Evolutionary conservation across 768 basidiomycete species (phyloP), one percentile per base, ranked within the genome.

Genomic region (Lactarius tabidus): DNA sequence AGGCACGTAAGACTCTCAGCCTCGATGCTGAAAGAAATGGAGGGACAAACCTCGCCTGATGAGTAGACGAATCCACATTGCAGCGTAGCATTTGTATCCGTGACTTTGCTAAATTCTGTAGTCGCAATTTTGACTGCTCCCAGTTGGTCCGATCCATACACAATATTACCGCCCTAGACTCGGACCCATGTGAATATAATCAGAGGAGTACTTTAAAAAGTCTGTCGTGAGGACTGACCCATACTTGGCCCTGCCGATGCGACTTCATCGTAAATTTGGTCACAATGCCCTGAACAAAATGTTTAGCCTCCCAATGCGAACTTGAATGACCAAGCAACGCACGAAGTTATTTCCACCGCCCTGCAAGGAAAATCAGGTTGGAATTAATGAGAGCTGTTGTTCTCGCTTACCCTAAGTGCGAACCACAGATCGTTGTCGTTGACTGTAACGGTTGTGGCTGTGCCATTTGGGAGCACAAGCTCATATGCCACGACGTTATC

Each of bases 391-490:
- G 43, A 23, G 9, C 2, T 15, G 33, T 28, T 45, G 15, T 9
- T n/a, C 31, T 2, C 4, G 3, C 28, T 23, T 63, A 77, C 79
- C 67, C 73, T 78, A 20, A 81, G 67, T 18, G 69, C 77, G 53
- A 76, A 80, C 67, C 77, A 80, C 2, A 81, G 57, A 58, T 80
- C 78, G 73, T 69, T 0, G 74, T 68, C 0, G 61, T 62, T 15
- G 68, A 18, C 62, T 0, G 78, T 79, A 17, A 78, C 75, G 23
- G 62, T 55, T 2, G 67, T 54, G 2, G 83, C 71, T 0, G 73
- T 75, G 6, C 85, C 84, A 66, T 78, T 78, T 0, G 85, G 84
- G 60, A 81, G 74, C 0, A 85, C 85, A 1, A 87, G 73, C 63
- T 86, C 84, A 67, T 74, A 85, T 0, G 78, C 78, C 9, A 73